These are phyloP conservation scores for Berkeleyomyces rouxiae DNA, from an alignment of 2,329 filamentous ascomycete genomes.

Conservation along the genomic window DNA sequence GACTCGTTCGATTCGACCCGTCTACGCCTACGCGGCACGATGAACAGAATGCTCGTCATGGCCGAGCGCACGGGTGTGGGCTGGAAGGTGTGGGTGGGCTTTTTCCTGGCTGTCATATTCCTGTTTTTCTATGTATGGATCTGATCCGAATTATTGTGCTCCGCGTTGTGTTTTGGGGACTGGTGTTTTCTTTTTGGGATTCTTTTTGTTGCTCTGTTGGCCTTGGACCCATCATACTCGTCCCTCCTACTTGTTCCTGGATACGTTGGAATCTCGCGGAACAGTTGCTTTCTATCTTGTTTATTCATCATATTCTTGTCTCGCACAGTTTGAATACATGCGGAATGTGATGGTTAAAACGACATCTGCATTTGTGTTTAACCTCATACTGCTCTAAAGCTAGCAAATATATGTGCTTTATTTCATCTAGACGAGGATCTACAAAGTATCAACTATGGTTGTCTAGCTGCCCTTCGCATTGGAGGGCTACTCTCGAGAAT, in stretches of 20 bases:
- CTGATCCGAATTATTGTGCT: constrained; percentile 21
- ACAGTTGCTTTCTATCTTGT: too few relatives aligned
- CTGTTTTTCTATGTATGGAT: constrained; percentile 91
- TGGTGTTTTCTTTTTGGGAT: neutral
- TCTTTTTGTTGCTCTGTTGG: neutral
- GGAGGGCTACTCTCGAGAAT: constrained; percentile 36
- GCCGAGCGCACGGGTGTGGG: constrained; percentile 84
- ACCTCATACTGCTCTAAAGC: neutral
- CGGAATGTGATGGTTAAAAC: too few relatives aligned
- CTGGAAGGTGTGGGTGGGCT: constrained; percentile 85
- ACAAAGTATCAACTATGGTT: neutral
- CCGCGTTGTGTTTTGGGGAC: neutral
- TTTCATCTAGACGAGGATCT: too few relatives aligned
- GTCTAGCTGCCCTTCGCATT: constrained; percentile 9
- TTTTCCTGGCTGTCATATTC: constrained; percentile 68
- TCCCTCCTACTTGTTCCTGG: neutral
- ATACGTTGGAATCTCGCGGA: neutral
- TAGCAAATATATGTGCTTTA: neutral
- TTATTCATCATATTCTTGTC: too few relatives aligned
- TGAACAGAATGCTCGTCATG: constrained; percentile 96
- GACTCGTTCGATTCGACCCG: constrained; percentile 79
- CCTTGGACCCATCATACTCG: neutral
- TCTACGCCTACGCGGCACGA: constrained; percentile 68
- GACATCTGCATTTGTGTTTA: neutral
- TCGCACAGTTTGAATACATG: too few relatives aligned